These are phyloP conservation scores for Arabidopsis suecica DNA, from an alignment of 345 rosid species.

Conservation along the genomic window DNA sequence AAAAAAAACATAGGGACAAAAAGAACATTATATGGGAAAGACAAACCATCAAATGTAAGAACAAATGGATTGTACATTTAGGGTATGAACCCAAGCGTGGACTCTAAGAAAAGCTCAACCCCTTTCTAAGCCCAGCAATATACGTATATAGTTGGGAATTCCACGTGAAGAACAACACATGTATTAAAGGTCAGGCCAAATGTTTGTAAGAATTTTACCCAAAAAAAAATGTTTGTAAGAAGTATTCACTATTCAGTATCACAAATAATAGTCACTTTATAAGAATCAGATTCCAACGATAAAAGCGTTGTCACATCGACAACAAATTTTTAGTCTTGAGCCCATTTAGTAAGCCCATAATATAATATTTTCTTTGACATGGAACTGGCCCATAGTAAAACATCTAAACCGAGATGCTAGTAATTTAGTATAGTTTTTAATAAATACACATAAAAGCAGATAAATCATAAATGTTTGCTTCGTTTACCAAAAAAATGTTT, in stretches of 20 bases:
- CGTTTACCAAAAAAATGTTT: not conserved
- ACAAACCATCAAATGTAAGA: no score
- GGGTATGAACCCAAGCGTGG: not conserved
- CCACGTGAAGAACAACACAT: not conserved
- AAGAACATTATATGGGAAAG: no score
- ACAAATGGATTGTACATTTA: no score
- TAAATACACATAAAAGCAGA: not conserved
- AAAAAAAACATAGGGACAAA: no score
- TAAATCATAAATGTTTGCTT: not conserved
- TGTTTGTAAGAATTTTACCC: not conserved
- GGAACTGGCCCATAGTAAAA: not conserved
- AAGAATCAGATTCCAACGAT: not conserved
- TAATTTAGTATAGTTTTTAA: not conserved
- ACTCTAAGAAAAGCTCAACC: not conserved
- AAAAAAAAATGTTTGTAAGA: not conserved
- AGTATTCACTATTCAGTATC: not conserved
- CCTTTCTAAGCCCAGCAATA: not conserved
- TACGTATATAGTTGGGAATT: not conserved
- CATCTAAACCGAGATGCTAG: not conserved
- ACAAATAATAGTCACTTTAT: not conserved
- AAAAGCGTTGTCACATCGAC: not conserved
- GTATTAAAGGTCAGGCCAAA: not conserved
- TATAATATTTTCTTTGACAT: not conserved
- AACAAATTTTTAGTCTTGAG: not conserved
- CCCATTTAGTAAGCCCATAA: conserved; percentile 9